These are phyloP conservation scores for Yueomyces sinensis DNA, from an alignment of 805 yeast species.

Conservation along the genomic window DNA sequence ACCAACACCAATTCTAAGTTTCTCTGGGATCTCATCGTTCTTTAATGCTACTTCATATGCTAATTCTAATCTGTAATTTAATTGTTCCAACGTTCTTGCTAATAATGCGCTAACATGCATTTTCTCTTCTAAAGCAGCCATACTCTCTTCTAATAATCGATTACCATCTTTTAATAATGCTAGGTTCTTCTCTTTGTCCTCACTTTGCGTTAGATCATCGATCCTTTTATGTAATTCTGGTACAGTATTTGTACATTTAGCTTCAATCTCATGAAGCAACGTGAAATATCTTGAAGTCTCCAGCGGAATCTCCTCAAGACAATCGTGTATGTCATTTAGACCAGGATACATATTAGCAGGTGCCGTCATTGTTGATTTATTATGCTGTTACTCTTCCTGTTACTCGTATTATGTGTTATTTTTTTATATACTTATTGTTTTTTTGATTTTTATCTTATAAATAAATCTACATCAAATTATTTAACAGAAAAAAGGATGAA, in stretches of 20 bases:
- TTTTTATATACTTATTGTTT: constrained; percentile 5
- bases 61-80: constrained; percentile 60
- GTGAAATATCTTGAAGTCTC: constrained; percentile 81
- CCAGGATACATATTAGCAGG: constrained; percentile 62
- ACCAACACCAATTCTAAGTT: constrained; percentile 58
- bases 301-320: constrained; percentile 76
- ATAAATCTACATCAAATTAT: no score
- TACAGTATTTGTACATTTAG: constrained; percentile 68
- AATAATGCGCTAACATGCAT: constrained; percentile 95
- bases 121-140: constrained; percentile 91
- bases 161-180: background rate
- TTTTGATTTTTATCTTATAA: background rate
- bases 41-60: constrained; percentile 64
- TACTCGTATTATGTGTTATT: constrained; percentile 18
- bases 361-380: constrained; percentile 19
- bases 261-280: constrained; percentile 82
- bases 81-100: constrained; percentile 57
- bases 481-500: no score
- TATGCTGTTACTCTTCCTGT: no score
- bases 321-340: constrained; percentile 81
- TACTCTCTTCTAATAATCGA: constrained; percentile 42
- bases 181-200: constrained; percentile 1
- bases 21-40: constrained; percentile 67
- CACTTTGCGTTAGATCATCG: constrained; percentile 7
- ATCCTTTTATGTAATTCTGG: constrained; percentile 44